These are phyloP conservation scores for Russula abietina DNA, from an alignment of 768 basidiomycete genomes.

Conservation along the genomic window DNA sequence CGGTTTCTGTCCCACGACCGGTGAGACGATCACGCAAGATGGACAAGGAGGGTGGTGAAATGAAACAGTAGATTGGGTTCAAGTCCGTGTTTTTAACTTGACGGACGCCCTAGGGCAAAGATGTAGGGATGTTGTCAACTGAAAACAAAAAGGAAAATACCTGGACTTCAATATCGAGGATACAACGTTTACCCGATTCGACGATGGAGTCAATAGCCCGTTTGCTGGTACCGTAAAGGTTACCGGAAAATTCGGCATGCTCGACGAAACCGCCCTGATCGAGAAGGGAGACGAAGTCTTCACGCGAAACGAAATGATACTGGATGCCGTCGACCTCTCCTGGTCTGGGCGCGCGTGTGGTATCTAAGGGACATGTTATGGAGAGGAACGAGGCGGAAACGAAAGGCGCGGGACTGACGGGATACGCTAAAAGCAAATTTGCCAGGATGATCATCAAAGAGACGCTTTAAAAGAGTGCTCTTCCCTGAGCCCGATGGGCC, in stretches of 20 bases:
- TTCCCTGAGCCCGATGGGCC: slow-evolving; percentile 95
- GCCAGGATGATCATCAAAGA: slow-evolving; percentile 76
- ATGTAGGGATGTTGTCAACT: slow-evolving; percentile 9
- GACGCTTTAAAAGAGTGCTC: slow-evolving; percentile 76
- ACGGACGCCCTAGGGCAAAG: slow-evolving; percentile 65
- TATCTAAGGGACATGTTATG: slow-evolving; percentile 49
- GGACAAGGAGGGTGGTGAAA: slow-evolving; percentile 80
- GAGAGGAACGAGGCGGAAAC: not conserved
- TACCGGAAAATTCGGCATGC: slow-evolving; percentile 88
- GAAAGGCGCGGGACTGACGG: slow-evolving; percentile 41
- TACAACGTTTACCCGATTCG: slow-evolving; percentile 68
- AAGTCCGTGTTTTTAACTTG: slow-evolving; percentile 82
- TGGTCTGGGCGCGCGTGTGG: slow-evolving; percentile 76
- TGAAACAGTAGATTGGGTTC: slow-evolving; percentile 84
- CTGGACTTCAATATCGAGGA: slow-evolving; percentile 96
- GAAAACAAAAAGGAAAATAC: slow-evolving; percentile 36
- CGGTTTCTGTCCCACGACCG: slow-evolving; percentile 79
- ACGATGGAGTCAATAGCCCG: slow-evolving; percentile 66
- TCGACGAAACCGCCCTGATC: slow-evolving; percentile 79
- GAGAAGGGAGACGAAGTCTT: slow-evolving; percentile 68
- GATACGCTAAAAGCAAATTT: slow-evolving; percentile 92
- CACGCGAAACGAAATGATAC: slow-evolving; percentile 76
- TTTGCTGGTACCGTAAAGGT: slow-evolving; percentile 89
- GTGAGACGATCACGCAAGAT: slow-evolving; percentile 64
- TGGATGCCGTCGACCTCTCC: slow-evolving; percentile 79